These are phyloP conservation scores for Globisporangium apiculatum DNA, from an alignment of 352 stramenopile genomes.

Conservation along the genomic window DNA sequence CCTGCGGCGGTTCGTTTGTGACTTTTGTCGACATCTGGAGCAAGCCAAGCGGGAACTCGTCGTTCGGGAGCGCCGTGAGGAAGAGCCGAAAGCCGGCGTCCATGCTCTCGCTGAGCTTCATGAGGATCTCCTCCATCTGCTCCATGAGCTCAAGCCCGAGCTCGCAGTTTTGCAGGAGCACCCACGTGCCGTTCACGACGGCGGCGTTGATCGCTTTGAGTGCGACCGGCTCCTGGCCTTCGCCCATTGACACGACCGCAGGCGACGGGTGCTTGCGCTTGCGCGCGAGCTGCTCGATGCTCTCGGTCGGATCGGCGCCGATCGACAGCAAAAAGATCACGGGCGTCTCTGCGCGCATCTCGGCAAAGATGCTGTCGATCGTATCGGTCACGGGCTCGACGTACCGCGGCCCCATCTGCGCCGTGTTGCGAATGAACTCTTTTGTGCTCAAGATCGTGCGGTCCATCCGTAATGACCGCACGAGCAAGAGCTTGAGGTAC, in stretches of 20 bases:
- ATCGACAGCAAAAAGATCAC: constrained; percentile 98
- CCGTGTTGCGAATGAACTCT: constrained; percentile 96
- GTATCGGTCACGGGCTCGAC: constrained; percentile 98
- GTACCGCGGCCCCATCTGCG: constrained; percentile 95
- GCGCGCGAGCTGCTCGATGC: constrained; percentile 94
- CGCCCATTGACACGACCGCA: constrained; percentile 96
- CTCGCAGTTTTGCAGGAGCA: constrained; percentile 98
- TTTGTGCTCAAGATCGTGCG: constrained; percentile 96
- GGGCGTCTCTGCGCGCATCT: constrained; percentile 94
- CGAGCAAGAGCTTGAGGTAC: constrained; percentile 95
- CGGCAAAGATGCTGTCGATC: constrained; percentile 96
- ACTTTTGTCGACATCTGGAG: constrained; percentile 99
- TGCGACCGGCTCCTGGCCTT: constrained; percentile 97
- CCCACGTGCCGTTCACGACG: constrained; percentile 96
- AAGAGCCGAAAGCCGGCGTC: constrained; percentile 96
- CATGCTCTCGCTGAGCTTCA: constrained; percentile 94
- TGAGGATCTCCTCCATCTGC: constrained; percentile 97
- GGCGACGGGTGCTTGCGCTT: constrained; percentile 96
- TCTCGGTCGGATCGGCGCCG: constrained; percentile 96
- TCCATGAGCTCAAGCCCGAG: constrained; percentile 97
- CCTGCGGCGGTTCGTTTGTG: constrained; percentile 96
- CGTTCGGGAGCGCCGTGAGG: constrained; percentile 95
- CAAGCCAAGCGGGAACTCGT: constrained; percentile 95
- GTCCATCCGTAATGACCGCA: constrained; percentile 96
- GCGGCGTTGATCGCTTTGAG: constrained; percentile 96